Conservation (phyloP, 176 grass and related monocot species). For the Juncus inflexus region DNA sequence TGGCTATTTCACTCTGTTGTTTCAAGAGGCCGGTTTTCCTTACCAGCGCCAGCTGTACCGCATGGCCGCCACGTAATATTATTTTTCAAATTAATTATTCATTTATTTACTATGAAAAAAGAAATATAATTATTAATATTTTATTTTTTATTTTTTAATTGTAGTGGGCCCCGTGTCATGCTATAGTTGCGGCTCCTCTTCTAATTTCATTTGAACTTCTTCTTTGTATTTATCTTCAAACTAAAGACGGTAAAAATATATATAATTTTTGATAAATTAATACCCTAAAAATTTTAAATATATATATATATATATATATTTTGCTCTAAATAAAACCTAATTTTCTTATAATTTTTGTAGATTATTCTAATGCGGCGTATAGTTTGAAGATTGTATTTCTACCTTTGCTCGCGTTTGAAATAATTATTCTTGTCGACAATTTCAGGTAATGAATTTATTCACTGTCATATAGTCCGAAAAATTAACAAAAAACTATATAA, state of each 20-base stretch:
- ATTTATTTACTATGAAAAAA: background rate
- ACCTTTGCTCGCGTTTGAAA: constrained; percentile 75
- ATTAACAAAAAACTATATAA: constrained; percentile 2
- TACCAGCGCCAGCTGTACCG: constrained; percentile 91
- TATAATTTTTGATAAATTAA: constrained; percentile 1
- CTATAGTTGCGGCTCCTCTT: constrained; percentile 66
- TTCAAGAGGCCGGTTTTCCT: constrained; percentile 86
- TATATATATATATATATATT: too few species aligned
- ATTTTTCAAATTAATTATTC: background rate
- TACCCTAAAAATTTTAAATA: background rate
- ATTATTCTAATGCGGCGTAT: constrained; percentile 36
- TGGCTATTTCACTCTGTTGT: constrained; percentile 88
- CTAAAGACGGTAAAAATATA: constrained; percentile 43
- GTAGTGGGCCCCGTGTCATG: constrained; percentile 96
- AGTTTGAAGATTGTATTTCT: constrained; percentile 95
- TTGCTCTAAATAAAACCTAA: background rate
- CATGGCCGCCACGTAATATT: constrained; percentile 80
- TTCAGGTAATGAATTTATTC: constrained; percentile 52
- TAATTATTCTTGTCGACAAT: constrained; percentile 88
- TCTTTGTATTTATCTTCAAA: constrained; percentile 87
- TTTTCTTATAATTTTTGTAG: constrained; percentile 25
- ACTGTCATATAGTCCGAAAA: too few species aligned
- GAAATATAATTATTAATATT: constrained; percentile 6
- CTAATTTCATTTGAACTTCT: constrained; percentile 85
- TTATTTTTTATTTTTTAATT: constrained; percentile 19